phyloP scores from a whole-genome alignment of 2,329 filamentous ascomycete genomes.

The Talaromyces sp. region DNA sequence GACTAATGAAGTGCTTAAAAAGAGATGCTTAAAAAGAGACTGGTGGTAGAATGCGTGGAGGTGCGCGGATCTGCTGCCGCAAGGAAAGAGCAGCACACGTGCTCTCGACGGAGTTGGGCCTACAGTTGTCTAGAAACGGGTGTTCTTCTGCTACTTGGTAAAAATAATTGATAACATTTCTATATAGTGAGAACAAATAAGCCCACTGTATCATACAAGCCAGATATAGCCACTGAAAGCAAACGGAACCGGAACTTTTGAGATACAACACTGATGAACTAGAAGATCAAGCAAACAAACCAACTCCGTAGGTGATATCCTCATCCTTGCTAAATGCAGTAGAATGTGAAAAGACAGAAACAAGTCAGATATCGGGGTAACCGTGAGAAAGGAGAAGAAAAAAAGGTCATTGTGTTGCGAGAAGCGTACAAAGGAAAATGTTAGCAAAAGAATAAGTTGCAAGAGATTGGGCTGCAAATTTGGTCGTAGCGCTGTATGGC shows the following conservation, averaged over 20 bases:
- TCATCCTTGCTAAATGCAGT: constrained; percentile 26
- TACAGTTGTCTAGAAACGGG: background rate
- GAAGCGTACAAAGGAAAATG: constrained; percentile 11
- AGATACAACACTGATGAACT: constrained; percentile 5
- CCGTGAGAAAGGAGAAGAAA: constrained; percentile 18
- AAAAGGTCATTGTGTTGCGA: constrained; percentile 20
- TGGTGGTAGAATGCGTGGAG: background rate
- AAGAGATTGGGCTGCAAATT: background rate
- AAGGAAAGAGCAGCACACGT: background rate
- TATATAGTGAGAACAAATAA: background rate
- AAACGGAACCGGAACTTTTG: constrained; percentile 12
- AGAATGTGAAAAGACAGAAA: constrained; percentile 22
- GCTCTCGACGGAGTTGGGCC: background rate
- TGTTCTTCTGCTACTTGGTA: background rate
- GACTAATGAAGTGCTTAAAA: background rate
- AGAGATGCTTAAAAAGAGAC: too few relatives aligned
- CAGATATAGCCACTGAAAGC: background rate
- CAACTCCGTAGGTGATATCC: constrained; percentile 24
- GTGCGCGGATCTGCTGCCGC: background rate
- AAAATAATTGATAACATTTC: background rate
- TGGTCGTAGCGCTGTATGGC: background rate
- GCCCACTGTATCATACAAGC: constrained; percentile 1
- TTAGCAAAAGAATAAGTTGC: constrained; percentile 8
- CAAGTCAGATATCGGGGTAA: constrained; percentile 32
- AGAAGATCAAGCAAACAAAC: constrained; percentile 3